Evolutionary conservation across 176 grass and related monocot genomes (phyloP).

Genomic region (Eragrostis curvula): DNA sequence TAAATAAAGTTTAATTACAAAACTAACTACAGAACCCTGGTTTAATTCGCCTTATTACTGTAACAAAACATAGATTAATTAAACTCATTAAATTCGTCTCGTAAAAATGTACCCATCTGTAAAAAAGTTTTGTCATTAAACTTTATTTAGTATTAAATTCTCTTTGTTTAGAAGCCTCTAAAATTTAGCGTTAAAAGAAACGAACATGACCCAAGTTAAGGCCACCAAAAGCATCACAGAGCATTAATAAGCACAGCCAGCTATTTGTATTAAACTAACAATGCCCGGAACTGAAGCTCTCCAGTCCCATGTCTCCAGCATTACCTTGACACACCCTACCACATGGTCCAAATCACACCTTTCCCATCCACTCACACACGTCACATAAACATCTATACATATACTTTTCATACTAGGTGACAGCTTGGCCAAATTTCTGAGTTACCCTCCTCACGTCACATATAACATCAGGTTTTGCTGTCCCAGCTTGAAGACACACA

Average conservation of each 20-base stretch:
- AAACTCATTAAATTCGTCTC: no score
- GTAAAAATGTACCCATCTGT: no score
- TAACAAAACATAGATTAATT: no score
- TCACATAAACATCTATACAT: background rate
- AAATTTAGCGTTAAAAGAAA: no score
- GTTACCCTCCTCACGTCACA: background rate
- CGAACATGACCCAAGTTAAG: background rate
- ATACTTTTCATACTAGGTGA: background rate
- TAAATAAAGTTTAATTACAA: no score
- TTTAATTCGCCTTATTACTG: no score
- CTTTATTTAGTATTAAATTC: no score
- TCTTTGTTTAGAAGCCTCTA: no score
- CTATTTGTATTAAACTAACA: background rate
- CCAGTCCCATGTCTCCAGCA: background rate
- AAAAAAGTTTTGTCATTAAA: no score
- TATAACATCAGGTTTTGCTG: background rate
- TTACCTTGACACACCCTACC: background rate
- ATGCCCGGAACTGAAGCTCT: background rate
- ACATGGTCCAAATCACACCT: background rate
- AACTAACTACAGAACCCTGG: no score
- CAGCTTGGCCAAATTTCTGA: background rate
- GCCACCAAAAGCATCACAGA: background rate
- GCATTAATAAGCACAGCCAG: background rate
- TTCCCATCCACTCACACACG: background rate
- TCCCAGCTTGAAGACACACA: slow-evolving; percentile 4